Evolutionary conservation across 306 rosid species (phyloP).

Genomic region (Lablab purpureus): DNA sequence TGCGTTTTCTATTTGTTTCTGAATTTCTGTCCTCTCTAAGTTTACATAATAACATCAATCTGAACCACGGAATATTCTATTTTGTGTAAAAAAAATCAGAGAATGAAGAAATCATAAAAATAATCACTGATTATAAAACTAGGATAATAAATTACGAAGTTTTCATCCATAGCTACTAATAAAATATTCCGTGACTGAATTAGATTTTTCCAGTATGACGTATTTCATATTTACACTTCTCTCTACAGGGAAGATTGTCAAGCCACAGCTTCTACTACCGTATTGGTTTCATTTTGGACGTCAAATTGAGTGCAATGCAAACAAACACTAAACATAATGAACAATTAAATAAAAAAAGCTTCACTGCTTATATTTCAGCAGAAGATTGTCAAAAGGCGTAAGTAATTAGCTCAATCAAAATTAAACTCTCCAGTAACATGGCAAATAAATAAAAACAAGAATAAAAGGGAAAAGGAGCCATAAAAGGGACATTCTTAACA

Average conservation of each 20-base stretch:
- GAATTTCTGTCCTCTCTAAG: background rate
- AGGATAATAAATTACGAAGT: background rate
- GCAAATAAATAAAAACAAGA: background rate
- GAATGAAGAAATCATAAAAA: background rate
- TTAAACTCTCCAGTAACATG: background rate
- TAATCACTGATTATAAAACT: background rate
- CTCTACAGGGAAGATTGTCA: background rate
- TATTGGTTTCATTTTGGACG: conserved; percentile 9
- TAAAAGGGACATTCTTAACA: conserved; percentile 11
- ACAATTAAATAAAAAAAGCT: background rate
- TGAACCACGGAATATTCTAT: background rate
- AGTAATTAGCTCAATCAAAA: background rate
- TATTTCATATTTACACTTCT: background rate
- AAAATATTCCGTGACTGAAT: background rate
- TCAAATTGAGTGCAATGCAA: background rate
- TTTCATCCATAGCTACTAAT: background rate
- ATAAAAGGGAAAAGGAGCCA: background rate
- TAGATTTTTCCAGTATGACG: background rate
- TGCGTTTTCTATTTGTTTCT: background rate
- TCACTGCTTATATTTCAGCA: background rate
- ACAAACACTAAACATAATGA: background rate
- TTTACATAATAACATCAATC: background rate
- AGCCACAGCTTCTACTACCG: background rate
- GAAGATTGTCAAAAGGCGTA: background rate
- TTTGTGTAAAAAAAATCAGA: background rate